Evolutionary conservation across 371 early-diverging fungal genomes (phyloP).

Genomic region (Mortierella sp.): DNA sequence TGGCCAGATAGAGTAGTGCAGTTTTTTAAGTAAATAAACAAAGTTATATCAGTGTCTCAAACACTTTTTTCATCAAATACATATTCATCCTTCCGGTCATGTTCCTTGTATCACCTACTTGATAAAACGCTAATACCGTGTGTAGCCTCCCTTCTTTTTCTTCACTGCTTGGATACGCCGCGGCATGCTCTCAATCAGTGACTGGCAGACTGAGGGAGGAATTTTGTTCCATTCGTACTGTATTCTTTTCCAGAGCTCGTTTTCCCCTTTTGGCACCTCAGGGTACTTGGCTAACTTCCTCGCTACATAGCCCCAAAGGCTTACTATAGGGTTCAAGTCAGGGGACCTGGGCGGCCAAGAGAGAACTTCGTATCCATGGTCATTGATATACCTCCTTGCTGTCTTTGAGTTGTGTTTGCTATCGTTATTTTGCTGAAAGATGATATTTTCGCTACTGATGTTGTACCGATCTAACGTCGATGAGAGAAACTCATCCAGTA

Average conservation of each 20-base stretch:
- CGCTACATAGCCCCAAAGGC: not conserved
- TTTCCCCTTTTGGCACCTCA: not conserved
- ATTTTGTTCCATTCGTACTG: not conserved
- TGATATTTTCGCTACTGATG: not conserved
- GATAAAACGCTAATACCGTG: not conserved
- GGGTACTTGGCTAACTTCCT: not conserved
- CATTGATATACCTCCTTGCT: not conserved
- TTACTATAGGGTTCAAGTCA: not conserved
- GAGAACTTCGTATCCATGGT: not conserved
- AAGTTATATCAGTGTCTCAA: too few species aligned
- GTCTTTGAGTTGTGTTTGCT: not conserved
- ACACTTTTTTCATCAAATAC: too few species aligned
- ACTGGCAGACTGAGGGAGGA: not conserved
- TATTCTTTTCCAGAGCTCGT: not conserved
- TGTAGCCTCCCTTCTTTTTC: not conserved
- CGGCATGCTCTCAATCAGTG: slow-evolving; percentile 4
- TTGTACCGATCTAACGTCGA: not conserved
- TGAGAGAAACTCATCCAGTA: not conserved
- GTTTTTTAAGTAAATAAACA: too few species aligned
- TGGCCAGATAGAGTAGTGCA: too few species aligned
- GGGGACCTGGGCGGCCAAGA: not conserved
- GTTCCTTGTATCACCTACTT: too few species aligned
- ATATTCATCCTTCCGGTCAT: too few species aligned
- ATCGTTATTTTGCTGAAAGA: not conserved
- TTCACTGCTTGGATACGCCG: not conserved